Base-by-base conservation (phyloP, 2,329 filamentous ascomycete genomes). In the Fulvia fulva region DNA sequence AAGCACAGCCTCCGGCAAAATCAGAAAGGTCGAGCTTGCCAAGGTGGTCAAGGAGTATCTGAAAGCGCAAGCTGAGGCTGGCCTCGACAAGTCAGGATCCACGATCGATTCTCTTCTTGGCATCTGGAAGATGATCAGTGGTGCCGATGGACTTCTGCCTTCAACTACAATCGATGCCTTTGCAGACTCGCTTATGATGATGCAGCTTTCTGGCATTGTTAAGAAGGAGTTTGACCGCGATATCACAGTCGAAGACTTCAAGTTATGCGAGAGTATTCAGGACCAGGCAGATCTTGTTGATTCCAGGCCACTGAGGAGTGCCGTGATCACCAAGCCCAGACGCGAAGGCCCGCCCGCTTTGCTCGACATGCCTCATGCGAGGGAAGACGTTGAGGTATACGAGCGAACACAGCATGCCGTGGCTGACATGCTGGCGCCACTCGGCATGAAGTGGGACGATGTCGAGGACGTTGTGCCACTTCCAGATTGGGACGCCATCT, bases 1-100 rank as follows among this genome's bases (percentile, higher is more conserved):
- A 0, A 67, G 68, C 23, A 80, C 78, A 1, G 68, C 75, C 1
- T 73, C 78, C 11, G 77, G 78, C 1, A 81, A 81, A 58, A 71
- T 78, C 4, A 75, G 75, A 58, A 80, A 78, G 55, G 71, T 72
- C 1, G 63, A 74, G 8, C 63, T 81, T 23, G 71, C 63, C 26
- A 59, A 60, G 34, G 49, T 54, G 19, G 70, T 73, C 2, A 62
- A 64, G 11, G 64, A 70, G 30, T 70, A 70, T 56, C 59, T 68
- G 51, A 63, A 67, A 56, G 63, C 62, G 25, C 60, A 67, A 60
- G 51, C 67, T 50, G 57, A 66, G 44, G 61, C 57, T 23, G 63
- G 61, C 11, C 60, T 70, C 7, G 65, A 68, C 58, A 67, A 64
- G 26, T 63, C 59, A 41, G 68, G 66, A 4, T 64, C 67, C 5